Evolutionary conservation across 139 green algal genomes (phyloP), one percentile per base, ranked within the genome.

Genomic region (Chlamydomonas eustigma): DNA sequence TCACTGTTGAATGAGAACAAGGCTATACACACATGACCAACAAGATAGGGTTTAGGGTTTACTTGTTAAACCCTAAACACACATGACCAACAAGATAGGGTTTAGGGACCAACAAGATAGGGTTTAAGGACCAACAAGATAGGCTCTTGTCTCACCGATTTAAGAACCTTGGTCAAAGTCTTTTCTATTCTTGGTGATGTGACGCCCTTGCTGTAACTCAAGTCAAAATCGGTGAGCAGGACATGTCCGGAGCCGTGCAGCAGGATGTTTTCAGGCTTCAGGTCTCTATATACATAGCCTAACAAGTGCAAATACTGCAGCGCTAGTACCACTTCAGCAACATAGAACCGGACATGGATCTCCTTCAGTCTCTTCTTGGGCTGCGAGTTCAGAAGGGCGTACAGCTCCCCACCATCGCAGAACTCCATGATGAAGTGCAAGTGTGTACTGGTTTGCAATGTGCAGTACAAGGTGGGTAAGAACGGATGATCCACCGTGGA

Each of bases 241-340:
- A 96, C 84, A 87, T 99, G 95, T 4, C 68, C 68, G 8, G 37
- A 64, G 25, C 25, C 68, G 22, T 75, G 68, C 38, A 75, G 79
- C 73, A 99, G 84, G 76, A 99, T 96, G 89, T 99, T 99, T 86
- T 99, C 96, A 1, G 95, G 95, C 89, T 99, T 99, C 18, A 99
- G 87, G 82, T 99, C 96, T 3, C 94, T 78, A 83, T 99, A 99
- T 39, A 99, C 86, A 76, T 94, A 96, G 63, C 94, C 95, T 68
- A 93, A 88, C 50, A 98, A 85, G 85, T 99, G 96, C 50, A 99
- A 86, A 83, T 98, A 98, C 88, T 99, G 94, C 78, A 99, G 87
- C 52, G 96, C 92, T 24, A 97, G 51, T 44, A 98, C 84, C 64
- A 99, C 32, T 90, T 99, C 93, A 2, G 92, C 86, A 3, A 83